Percentiles rank a stretch among this genome's conserved stretches.
phyloP scores from a whole-genome alignment of 306 rosid species.

The Glycyrrhiza uralensis region DNA sequence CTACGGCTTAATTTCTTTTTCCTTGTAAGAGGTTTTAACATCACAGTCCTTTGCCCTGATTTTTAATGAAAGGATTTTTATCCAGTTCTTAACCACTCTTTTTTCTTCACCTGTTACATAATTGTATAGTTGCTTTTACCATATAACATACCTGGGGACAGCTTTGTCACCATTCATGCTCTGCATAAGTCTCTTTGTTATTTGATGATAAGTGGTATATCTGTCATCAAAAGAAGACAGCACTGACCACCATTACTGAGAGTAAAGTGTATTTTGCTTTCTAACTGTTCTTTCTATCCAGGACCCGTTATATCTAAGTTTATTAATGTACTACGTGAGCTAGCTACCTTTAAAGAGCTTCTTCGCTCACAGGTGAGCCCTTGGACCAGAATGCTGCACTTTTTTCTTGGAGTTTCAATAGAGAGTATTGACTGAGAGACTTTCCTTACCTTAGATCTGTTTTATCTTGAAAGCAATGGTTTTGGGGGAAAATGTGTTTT shows the following conservation, averaged over 20 bases:
- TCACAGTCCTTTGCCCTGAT: background rate
- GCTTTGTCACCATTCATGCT: constrained; percentile 23
- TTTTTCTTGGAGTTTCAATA: constrained; percentile 10
- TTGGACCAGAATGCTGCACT: constrained; percentile 9
- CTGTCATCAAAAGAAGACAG: background rate
- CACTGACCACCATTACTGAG: constrained; percentile 8
- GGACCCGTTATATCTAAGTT: constrained; percentile 95
- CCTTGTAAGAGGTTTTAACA: constrained; percentile 14
- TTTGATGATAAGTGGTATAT: constrained; percentile 5
- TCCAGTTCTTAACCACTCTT: background rate
- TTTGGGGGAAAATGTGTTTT: no score
- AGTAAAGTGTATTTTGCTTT: constrained; percentile 25
- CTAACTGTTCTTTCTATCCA: constrained; percentile 39
- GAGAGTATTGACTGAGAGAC: background rate
- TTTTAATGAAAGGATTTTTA: background rate
- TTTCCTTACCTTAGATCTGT: constrained; percentile 5
- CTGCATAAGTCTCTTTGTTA: constrained; percentile 13
- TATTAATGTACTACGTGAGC: constrained; percentile 66
- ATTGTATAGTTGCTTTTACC: background rate
- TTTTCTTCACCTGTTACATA: background rate
- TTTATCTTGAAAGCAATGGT: constrained; percentile 6
- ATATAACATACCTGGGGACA: background rate
- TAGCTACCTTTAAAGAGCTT: constrained; percentile 91
- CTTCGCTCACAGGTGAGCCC: constrained; percentile 89
- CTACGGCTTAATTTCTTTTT: constrained; percentile 2